These are phyloP conservation scores for Carex cristatella DNA, from an alignment of 176 grass and related monocot genomes.

Conservation along the genomic window DNA sequence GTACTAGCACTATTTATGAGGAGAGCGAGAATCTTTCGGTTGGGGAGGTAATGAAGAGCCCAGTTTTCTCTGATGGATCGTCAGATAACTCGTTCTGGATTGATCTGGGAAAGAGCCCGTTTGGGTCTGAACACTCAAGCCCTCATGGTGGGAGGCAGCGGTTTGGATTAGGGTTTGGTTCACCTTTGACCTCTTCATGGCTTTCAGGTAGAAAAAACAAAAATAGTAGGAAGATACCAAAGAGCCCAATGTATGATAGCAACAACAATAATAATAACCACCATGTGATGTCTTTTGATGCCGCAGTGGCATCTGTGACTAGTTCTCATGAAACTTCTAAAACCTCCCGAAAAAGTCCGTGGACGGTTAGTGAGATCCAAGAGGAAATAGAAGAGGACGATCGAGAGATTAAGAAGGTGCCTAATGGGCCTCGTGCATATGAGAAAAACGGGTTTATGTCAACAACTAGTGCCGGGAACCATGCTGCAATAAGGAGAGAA, in stretches of 20 bases:
- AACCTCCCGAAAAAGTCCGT: conserved; percentile 38
- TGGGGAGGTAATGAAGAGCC: conserved; percentile 90
- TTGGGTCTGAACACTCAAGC: conserved; percentile 65
- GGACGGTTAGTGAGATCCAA: conserved; percentile 66
- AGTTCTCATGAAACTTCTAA: conserved; percentile 54
- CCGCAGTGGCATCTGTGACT: conserved; percentile 77
- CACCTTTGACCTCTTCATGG: conserved; percentile 81
- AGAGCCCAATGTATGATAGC: conserved; percentile 57
- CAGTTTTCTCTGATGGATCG: conserved; percentile 19
- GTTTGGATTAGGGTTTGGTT: conserved; percentile 46
- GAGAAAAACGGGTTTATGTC: conserved; percentile 55
- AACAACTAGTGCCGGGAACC: conserved; percentile 39
- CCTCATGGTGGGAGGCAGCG: conserved; percentile 54
- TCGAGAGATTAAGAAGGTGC: conserved; percentile 39
- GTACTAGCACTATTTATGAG: conserved; percentile 93
- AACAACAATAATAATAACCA: conserved; percentile 27
- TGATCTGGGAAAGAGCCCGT: conserved; percentile 64
- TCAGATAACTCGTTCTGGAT: conserved; percentile 24
- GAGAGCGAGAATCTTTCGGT: conserved; percentile 86
- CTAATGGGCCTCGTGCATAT: conserved; percentile 26
- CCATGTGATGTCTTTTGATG: conserved; percentile 88
- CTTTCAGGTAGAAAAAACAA: conserved; percentile 65
- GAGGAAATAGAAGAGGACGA: conserved; percentile 68
- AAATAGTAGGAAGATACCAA: conserved; percentile 53
- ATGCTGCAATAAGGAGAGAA: conserved; percentile 82